A percentile compares a stretch with the other conserved stretches of the same genome.
Evolutionary conservation across 228 moss, liverwort and hornwort genomes (phyloP).

Genomic region (Sphagnum magellanicum): DNA sequence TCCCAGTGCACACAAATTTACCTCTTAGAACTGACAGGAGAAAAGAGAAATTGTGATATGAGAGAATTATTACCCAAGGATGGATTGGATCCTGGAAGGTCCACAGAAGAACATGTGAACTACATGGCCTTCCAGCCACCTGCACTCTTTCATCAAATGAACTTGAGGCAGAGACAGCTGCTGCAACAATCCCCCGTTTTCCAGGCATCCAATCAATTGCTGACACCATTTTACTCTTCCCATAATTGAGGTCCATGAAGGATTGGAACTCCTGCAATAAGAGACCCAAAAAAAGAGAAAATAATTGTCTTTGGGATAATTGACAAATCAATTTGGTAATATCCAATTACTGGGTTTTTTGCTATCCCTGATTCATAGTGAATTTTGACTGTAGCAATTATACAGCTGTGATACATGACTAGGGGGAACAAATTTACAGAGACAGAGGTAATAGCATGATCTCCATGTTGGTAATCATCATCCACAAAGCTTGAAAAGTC

Average conservation of each 20-base stretch:
- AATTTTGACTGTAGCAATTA: no score
- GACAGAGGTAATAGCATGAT: slow-evolving; percentile 54
- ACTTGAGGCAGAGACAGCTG: slow-evolving; percentile 60
- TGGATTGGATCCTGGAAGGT: slow-evolving; percentile 78
- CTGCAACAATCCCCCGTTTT: slow-evolving; percentile 63
- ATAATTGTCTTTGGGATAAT: no score
- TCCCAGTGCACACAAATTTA: not conserved
- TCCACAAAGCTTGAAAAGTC: slow-evolving; percentile 81
- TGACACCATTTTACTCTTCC: slow-evolving; percentile 85
- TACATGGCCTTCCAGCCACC: slow-evolving; percentile 45
- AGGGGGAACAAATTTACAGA: slow-evolving; percentile 20
- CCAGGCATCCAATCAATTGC: slow-evolving; percentile 97
- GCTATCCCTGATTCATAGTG: no score
- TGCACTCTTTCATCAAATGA: slow-evolving; percentile 84
- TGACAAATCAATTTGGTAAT: no score
- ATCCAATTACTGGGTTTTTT: no score
- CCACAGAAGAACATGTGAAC: slow-evolving; percentile 83
- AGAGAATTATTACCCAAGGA: slow-evolving; percentile 59
- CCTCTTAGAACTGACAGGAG: not conserved
- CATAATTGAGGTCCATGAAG: slow-evolving; percentile 71
- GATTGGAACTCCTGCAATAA: slow-evolving; percentile 68
- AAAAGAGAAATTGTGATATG: not conserved
- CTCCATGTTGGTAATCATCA: slow-evolving; percentile 77
- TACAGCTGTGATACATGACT: no score
- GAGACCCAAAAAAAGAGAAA: not conserved